Percentiles rank a stretch among this genome's conserved stretches.
These are phyloP conservation scores for Monosporascus ibericus DNA, from an alignment of 2,329 filamentous ascomycete genomes.

Conservation along the genomic window DNA sequence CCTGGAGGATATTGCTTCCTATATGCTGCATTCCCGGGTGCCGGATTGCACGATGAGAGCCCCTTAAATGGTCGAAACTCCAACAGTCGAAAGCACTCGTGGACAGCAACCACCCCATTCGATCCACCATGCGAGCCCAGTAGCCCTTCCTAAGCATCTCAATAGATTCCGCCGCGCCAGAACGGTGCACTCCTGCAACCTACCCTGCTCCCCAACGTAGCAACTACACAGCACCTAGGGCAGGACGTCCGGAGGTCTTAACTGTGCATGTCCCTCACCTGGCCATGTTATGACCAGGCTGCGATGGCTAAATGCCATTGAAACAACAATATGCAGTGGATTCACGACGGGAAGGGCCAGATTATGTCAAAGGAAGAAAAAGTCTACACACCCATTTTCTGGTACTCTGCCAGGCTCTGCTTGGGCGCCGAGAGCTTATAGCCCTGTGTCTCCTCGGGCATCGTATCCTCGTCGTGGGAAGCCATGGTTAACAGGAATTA, in stretches of 20 bases:
- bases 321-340: not conserved
- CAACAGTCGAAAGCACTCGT: not conserved
- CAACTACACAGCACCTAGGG: not conserved
- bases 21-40: not conserved
- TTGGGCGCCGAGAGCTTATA: constrained; percentile 97
- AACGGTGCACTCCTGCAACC: not conserved
- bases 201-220: not conserved
- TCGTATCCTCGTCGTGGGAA: constrained; percentile 66
- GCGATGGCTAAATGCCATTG: no score
- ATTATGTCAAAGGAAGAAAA: constrained; percentile 1
- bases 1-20: not conserved
- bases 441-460: constrained; percentile 83
- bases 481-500: constrained; percentile 46
- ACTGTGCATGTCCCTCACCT: no score
- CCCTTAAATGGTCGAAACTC: not conserved
- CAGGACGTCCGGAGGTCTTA: no score
- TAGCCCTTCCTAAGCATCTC: not conserved
- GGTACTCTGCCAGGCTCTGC: constrained; percentile 93
- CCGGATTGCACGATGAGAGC: not conserved
- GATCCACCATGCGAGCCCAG: not conserved
- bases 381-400: constrained; percentile 72
- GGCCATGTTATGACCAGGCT: no score
- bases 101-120: not conserved
- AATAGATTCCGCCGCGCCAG: not conserved
- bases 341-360: not conserved